phyloP scores from a whole-genome alignment of 2,329 filamentous ascomycete genomes.

The Fusarium equiseti region DNA sequence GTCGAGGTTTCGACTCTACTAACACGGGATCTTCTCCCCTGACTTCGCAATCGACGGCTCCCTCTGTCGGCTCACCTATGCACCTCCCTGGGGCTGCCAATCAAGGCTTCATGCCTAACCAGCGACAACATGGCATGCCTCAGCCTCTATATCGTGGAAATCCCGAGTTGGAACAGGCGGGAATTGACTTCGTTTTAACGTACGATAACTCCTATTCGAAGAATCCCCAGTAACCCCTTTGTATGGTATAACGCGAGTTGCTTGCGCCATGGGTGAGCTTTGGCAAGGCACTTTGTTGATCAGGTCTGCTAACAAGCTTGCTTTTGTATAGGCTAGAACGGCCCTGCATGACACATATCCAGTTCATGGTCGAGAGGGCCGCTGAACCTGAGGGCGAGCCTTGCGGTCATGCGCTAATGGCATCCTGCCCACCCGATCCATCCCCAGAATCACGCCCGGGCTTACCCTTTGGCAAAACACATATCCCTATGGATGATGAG shows the following conservation, averaged over 20 bases:
- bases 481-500: slow-evolving; percentile 51
- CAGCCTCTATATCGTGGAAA: slow-evolving; percentile 52
- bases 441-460: slow-evolving; percentile 63
- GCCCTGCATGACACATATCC: slow-evolving; percentile 92
- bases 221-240: slow-evolving; percentile 75
- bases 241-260: slow-evolving; percentile 55
- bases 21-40: slow-evolving; percentile 62
- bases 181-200: slow-evolving; percentile 92
- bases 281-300: slow-evolving; percentile 30
- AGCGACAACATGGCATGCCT: slow-evolving; percentile 48
- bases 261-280: slow-evolving; percentile 39
- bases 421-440: slow-evolving; percentile 82
- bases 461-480: slow-evolving; percentile 64
- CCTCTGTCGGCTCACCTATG: slow-evolving; percentile 53
- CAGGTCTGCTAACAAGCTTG: slow-evolving; percentile 59
- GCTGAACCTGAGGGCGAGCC: slow-evolving; percentile 72
- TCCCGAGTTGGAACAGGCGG: slow-evolving; percentile 82
- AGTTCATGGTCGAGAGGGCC: slow-evolving; percentile 76
- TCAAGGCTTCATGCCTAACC: slow-evolving; percentile 48
- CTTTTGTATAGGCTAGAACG: slow-evolving; percentile 79
- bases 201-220: slow-evolving; percentile 73
- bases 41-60: slow-evolving; percentile 58
- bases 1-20: slow-evolving; percentile 65
- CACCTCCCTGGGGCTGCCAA: slow-evolving; percentile 32
- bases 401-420: slow-evolving; percentile 94